Evolutionary conservation across 108 stramenopile genomes (phyloP).

Genomic region (Pseudonitzschia multiseries): DNA sequence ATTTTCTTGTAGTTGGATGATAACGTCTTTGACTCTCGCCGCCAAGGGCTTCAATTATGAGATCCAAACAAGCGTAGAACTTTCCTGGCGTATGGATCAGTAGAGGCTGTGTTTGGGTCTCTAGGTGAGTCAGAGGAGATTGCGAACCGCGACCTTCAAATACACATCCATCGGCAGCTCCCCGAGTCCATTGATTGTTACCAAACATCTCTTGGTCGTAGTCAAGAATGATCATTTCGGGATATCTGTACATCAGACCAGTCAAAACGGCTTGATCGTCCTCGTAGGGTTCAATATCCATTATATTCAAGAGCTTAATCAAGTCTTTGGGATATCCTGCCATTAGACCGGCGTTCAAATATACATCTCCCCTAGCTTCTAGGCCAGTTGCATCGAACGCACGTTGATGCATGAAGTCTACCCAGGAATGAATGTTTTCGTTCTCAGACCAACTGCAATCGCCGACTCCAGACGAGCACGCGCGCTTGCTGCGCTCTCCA

Average conservation of each 20-base stretch:
- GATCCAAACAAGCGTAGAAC: constrained; percentile 27
- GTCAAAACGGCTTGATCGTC: constrained; percentile 29
- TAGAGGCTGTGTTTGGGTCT: constrained; percentile 12
- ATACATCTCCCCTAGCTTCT: neutral
- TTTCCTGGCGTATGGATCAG: constrained; percentile 29
- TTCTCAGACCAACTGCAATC: constrained; percentile 8
- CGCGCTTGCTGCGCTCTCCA: constrained; percentile 15
- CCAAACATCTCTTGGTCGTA: constrained; percentile 28
- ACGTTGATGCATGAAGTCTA: constrained; percentile 15
- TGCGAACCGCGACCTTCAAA: constrained; percentile 10
- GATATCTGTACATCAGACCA: constrained; percentile 10
- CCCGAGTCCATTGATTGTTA: constrained; percentile 14
- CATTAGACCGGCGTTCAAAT: constrained; percentile 24
- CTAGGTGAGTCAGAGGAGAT: constrained; percentile 11
- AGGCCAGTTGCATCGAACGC: neutral
- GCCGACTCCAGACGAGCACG: constrained; percentile 15
- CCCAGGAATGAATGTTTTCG: constrained; percentile 12
- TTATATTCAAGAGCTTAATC: constrained; percentile 14
- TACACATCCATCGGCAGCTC: constrained; percentile 19
- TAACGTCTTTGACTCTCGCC: constrained; percentile 19
- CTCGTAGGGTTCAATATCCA: constrained; percentile 19
- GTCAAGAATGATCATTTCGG: constrained; percentile 21
- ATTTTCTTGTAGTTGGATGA: neutral
- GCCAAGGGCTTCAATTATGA: constrained; percentile 20
- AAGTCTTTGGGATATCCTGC: constrained; percentile 21